Base-by-base conservation (phyloP, 2,329 filamentous ascomycete genomes). In the Penicillium sp. region DNA sequence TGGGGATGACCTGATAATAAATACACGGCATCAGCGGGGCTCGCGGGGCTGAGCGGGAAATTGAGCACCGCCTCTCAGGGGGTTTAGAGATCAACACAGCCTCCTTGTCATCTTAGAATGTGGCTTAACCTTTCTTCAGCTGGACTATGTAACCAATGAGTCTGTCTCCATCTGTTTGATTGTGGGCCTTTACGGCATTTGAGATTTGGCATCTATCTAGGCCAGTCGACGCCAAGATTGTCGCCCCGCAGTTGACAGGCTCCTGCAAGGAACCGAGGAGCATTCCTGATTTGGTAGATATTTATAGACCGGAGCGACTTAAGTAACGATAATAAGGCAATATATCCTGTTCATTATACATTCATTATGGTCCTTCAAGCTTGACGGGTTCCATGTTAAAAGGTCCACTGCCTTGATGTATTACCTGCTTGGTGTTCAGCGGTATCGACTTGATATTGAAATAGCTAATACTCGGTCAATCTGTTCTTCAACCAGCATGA, bases 41-140 rank as follows among this genome's bases (percentile, higher is more conserved):
- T 29, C 10, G 56, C 61, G 61, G 57, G 60, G 59, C 62, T 61
- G 48, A 53, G 55, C 55, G 55, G 53, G 43, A 55, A 40, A 40
- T 37, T 48, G 38, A 49, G 62, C 62, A 64, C 58, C 56, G 60
- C 60, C 62, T 58, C 51, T 50, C 53, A 58, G 54, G 43, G 46
- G 27, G 3, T 31, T 31, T 25, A 35, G 17, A 31, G 49, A 48
- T 55, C 41, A 21, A 45, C 62, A 62, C 60, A 62, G 62, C 60
- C 60, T 58, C 57, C 47, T 46, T 55, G 2, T 35, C 37, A n/a
- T 54, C 13, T 47, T 27, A 15, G 21, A 49, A 45, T 43, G 54
- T 56, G 59, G 57, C 59, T 57, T 38, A 25, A 23, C 12, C 8
- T 41, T 49, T 33, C 25, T 37, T 40, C n/a, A 33, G 31, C 29